Evolutionary conservation across 2,329 filamentous ascomycete species (phyloP), one percentile per base, ranked within the genome.

Genomic region (Sporothrix inflata): DNA sequence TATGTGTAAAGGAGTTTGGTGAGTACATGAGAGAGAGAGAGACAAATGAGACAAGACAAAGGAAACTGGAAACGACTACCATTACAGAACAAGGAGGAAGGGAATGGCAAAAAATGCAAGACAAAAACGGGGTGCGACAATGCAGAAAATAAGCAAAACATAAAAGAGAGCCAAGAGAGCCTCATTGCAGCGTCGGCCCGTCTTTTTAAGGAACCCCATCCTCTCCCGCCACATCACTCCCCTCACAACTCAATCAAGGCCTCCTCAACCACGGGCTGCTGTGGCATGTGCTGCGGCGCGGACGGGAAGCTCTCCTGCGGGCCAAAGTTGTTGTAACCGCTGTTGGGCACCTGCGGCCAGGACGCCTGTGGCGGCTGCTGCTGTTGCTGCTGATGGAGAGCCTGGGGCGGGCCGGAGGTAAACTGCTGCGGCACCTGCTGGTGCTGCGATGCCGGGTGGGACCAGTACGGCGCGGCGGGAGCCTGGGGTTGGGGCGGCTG

Each of bases 211-310:
- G 6, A 34, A 34, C 30, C 30, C 42, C 2, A 0, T 30, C 24
- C 8, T 30, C 24, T 19, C 7, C 30, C 16, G 5, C 16, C 49
- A 27, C 49, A 19, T 12, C 66, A 40, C n/a, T 47, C 14, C 27
- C 6, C 45, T 60, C 19, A 77, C 65, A 95, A 84, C 80, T 96
- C 93, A 81, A 96, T 96, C 77, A 96, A 82, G 73, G 90, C 91
- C 81, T 95, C 93, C 81, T 95, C 92, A 63, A 91, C 86, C 0
- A 83, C 86, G 16, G 87, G 87, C 77, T 85, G 84, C 79, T 80
- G 85, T 69, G 87, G 89, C 38, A 88, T 85, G 79, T 91, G 88
- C 73, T 90, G 87, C 19, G 90, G 89, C 38, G 88, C 89, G 2
- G 87, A 84, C 1, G 92, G 91, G 77, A 93, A 93, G 2, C 86